These are phyloP conservation scores for Fragilaria crotonensis DNA, from an alignment of 108 stramenopile species.

Conservation along the genomic window DNA sequence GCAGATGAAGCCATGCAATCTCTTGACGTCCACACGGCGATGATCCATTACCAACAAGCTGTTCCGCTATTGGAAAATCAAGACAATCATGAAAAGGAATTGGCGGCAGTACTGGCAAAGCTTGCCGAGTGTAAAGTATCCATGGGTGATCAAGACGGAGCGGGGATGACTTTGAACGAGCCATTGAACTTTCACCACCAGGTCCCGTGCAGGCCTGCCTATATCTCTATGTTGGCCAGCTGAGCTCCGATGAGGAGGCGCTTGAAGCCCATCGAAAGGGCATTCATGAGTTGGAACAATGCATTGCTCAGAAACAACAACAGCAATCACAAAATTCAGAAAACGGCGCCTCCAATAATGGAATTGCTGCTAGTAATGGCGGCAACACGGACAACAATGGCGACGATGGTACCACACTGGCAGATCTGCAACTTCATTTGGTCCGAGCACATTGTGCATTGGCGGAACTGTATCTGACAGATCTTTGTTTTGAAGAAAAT, in stretches of 20 bases:
- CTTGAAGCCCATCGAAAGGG: constrained; percentile 49
- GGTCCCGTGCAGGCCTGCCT: constrained; percentile 34
- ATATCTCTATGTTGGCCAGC: constrained; percentile 70
- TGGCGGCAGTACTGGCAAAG: constrained; percentile 62
- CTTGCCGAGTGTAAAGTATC: constrained; percentile 62
- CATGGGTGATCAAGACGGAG: constrained; percentile 57
- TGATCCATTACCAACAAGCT: background rate
- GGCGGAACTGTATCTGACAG: constrained; percentile 84
- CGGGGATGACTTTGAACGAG: constrained; percentile 54
- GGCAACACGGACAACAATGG: constrained; percentile 7
- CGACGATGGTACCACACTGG: constrained; percentile 7
- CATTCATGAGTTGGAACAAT: constrained; percentile 40
- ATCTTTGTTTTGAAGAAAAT: constrained; percentile 79
- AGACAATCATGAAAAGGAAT: no score
- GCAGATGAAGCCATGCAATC: constrained; percentile 6
- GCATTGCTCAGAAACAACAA: no score
- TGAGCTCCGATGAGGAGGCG: constrained; percentile 63
- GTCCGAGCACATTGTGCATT: constrained; percentile 69
- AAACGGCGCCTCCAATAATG: constrained; percentile 1
- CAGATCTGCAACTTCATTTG: no score
- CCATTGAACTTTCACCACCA: constrained; percentile 13
- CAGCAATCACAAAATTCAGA: no score
- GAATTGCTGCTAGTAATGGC: constrained; percentile 12
- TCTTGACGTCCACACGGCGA: background rate
- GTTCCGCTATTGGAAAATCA: background rate